Evolutionary conservation across 1,284 basidiomycete genomes (phyloP), one percentile per base, ranked within the genome.

Genomic region (Coriolopsis trogii): DNA sequence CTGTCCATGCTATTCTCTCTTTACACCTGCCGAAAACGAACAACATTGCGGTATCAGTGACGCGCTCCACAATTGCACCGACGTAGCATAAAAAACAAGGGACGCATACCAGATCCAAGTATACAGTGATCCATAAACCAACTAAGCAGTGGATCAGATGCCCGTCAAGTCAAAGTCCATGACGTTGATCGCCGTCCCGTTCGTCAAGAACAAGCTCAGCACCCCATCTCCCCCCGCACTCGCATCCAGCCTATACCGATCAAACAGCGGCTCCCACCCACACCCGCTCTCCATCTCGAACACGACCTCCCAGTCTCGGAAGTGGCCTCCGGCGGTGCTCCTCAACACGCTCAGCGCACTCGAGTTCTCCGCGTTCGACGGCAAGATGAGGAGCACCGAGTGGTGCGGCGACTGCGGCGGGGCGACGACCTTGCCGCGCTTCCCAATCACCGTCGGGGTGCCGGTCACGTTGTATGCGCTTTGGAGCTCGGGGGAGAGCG

Each of bases 391-490:
- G 28, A 73, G 57, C 3, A 74, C 58, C 1, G 58, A 62, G 10
- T 51, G 34, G 20, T 47, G 16, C 43, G 53, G 38, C 4, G 55
- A 58, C 18, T 51, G 44, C 6, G 64, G 57, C 20, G 62, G 59
- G 3, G 66, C 50, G 45, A 70, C 65, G 33, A 74, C 59, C 56
- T 75, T 76, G 29, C 73, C 74, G 45, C 74, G 70, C 58, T 75
- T 75, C 26, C 73, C 73, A 53, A 72, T 75, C 31, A 71, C 69
- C 4, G 72, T 73, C 2, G 72, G 72, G 3, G 72, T 73, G 18
- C 61, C 63, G 4, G 73, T 75, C 30, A 75, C 64, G 62, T 73
- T 75, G 58, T 73, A 71, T 23, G 55, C 41, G 49, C 63, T 66
- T 15, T 60, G 44, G 7, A 72, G 63, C 23, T 51, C 52, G 9